Conservation (phyloP, 179 eudicot genomes). For the Kewa caespitosa region DNA sequence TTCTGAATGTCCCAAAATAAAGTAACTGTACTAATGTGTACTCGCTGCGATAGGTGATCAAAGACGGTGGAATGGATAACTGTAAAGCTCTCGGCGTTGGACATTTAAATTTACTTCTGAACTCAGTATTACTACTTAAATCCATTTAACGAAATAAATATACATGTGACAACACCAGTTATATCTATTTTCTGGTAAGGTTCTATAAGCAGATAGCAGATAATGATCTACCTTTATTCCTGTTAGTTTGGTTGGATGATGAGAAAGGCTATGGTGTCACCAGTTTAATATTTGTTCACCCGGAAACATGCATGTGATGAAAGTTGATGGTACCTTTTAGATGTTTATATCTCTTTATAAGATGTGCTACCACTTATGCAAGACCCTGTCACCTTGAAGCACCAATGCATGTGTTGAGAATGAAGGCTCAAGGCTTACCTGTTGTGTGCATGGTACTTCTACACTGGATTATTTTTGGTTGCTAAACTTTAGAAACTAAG, state of each 20-base stretch:
- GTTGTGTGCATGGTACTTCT: neutral
- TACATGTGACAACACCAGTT: too few species aligned
- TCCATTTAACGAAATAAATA: too few species aligned
- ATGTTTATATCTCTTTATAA: neutral
- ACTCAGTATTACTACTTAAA: too few species aligned
- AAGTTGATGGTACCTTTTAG: neutral
- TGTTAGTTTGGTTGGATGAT: too few species aligned
- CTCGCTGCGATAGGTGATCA: neutral
- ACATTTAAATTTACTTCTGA: too few species aligned
- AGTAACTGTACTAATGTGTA: neutral
- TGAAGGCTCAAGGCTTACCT: neutral
- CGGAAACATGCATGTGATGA: neutral
- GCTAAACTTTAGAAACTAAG: neutral
- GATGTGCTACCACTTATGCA: too few species aligned
- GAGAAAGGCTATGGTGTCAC: too few species aligned
- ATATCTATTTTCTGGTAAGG: too few species aligned
- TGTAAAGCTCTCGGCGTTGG: too few species aligned
- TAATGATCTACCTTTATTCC: too few species aligned
- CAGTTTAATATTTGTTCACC: neutral
- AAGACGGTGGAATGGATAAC: too few species aligned
- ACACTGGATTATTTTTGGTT: neutral
- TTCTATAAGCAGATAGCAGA: too few species aligned
- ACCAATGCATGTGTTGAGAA: neutral
- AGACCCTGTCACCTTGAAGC: neutral
- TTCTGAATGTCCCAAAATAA: neutral